These are phyloP conservation scores for Pichia californica DNA, from an alignment of 805 yeast genomes.

Conservation along the genomic window DNA sequence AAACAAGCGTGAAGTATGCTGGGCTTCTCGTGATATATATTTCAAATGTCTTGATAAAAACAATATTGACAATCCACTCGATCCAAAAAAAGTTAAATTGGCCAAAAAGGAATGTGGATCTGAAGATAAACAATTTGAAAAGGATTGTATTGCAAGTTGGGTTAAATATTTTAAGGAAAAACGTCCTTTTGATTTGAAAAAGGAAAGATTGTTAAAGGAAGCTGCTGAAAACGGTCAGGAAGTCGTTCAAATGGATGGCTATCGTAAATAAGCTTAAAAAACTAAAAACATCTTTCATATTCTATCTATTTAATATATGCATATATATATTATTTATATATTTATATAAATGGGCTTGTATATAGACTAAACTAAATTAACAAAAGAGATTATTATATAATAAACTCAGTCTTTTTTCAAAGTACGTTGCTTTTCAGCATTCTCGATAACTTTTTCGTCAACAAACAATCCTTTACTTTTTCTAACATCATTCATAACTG, in stretches of 20 bases:
- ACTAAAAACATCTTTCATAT: too few relatives aligned
- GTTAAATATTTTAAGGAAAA: conserved; percentile 86
- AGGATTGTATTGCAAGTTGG: conserved; percentile 85
- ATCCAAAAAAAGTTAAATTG: conserved; percentile 30
- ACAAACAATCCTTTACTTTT: conserved; percentile 83
- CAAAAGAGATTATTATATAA: too few relatives aligned
- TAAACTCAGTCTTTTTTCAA: conserved; percentile 53
- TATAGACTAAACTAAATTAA: not conserved
- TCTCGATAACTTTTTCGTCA: conserved; percentile 83
- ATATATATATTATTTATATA: too few relatives aligned
- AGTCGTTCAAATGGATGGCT: conserved; percentile 25
- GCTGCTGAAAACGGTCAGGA: conserved; percentile 64
- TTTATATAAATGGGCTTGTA: not conserved
- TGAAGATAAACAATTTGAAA: conserved; percentile 53
- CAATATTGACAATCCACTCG: conserved; percentile 64
- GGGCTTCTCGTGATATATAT: conserved; percentile 81
- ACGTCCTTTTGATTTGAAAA: conserved; percentile 67
- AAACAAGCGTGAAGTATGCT: conserved; percentile 67
- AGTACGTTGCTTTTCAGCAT: conserved; percentile 92
- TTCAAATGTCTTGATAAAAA: conserved; percentile 69
- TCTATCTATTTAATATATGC: too few relatives aligned
- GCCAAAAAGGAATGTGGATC: conserved; percentile 53
- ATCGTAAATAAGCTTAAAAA: conserved; percentile 16
- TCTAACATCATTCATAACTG: conserved; percentile 77
- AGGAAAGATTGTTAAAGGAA: conserved; percentile 60